Conservation (phyloP, 2,329 filamentous ascomycete species). For the Chrysosporium keratinophilum region DNA sequence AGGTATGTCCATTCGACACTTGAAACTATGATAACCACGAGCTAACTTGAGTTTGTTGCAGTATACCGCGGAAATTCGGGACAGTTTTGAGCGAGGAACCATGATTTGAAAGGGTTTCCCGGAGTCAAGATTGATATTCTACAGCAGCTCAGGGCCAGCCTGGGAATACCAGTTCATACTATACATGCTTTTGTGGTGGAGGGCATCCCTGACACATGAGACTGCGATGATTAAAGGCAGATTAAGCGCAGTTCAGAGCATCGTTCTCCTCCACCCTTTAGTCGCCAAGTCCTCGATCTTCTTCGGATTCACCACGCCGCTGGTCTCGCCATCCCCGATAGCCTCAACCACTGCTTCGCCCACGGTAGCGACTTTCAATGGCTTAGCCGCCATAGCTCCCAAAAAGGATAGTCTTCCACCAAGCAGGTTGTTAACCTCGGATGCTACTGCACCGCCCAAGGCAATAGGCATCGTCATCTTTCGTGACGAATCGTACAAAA, state of each 20-base stretch:
- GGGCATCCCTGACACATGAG: not conserved
- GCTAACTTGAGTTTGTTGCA: slow-evolving; percentile 21
- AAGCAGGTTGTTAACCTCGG: slow-evolving; percentile 64
- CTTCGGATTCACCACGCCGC: slow-evolving; percentile 65
- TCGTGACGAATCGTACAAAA: slow-evolving; percentile 78
- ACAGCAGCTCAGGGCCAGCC: not conserved
- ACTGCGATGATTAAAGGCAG: not conserved
- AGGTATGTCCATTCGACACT: slow-evolving; percentile 39
- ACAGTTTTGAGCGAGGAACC: slow-evolving; percentile 94
- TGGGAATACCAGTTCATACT: slow-evolving; percentile 10
- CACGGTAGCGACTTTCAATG: slow-evolving; percentile 75
- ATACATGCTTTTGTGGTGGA: slow-evolving; percentile 6
- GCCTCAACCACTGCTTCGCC: slow-evolving; percentile 85
- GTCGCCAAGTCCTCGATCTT: slow-evolving; percentile 73
- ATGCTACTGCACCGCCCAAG: slow-evolving; percentile 61
- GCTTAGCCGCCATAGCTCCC: slow-evolving; percentile 74
- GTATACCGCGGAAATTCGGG: slow-evolving; percentile 92
- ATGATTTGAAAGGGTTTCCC: slow-evolving; percentile 56
- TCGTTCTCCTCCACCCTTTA: slow-evolving; percentile 77
- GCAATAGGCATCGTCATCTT: slow-evolving; percentile 78
- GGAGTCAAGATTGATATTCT: slow-evolving; percentile 9
- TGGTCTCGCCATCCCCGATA: slow-evolving; percentile 59
- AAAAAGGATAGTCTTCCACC: slow-evolving; percentile 69
- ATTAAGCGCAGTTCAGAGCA: slow-evolving; percentile 51
- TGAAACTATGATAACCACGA: not conserved